Conservation (phyloP, 2,329 filamentous ascomycete species). For the Claviceps africana region DNA sequence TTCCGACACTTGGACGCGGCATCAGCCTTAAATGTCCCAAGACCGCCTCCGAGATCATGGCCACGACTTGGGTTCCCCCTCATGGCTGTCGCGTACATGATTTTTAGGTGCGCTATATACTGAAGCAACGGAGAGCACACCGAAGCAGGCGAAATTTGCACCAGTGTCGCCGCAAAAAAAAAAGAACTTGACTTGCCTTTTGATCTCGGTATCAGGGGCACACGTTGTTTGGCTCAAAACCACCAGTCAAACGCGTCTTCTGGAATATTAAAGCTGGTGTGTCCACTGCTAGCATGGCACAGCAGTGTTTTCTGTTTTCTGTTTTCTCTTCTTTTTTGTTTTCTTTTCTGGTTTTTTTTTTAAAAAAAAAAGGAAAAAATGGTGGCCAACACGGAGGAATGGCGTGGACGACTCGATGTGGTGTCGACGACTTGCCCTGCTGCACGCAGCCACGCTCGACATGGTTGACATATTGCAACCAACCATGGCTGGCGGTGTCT, state of each 20-base stretch:
- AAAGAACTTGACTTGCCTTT: neutral
- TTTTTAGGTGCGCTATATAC: neutral
- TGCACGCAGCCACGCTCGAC: constrained; percentile 7
- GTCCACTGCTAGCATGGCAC: neutral
- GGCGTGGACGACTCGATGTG: constrained; percentile 12
- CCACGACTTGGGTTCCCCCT: neutral
- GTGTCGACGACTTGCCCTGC: constrained; percentile 6
- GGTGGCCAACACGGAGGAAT: neutral
- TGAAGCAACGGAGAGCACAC: neutral
- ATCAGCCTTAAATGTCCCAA: constrained; percentile 1
- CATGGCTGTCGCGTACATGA: neutral
- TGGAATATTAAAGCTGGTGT: neutral
- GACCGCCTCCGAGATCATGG: neutral
- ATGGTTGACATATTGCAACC: constrained; percentile 5
- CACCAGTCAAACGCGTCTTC: neutral
- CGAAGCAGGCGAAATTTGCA: neutral
- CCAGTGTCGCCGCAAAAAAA: neutral
- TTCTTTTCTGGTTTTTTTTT: no score
- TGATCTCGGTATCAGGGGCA: neutral
- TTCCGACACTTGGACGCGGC: constrained; percentile 28
- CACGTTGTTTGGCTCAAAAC: neutral
- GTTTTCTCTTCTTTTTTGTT: no score
- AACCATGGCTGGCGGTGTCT: constrained; percentile 4
- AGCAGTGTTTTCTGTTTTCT: neutral
- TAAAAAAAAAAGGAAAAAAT: no score